Evolutionary conservation across 768 basidiomycete genomes (phyloP).

Genomic region (Heimioporus sp.): DNA sequence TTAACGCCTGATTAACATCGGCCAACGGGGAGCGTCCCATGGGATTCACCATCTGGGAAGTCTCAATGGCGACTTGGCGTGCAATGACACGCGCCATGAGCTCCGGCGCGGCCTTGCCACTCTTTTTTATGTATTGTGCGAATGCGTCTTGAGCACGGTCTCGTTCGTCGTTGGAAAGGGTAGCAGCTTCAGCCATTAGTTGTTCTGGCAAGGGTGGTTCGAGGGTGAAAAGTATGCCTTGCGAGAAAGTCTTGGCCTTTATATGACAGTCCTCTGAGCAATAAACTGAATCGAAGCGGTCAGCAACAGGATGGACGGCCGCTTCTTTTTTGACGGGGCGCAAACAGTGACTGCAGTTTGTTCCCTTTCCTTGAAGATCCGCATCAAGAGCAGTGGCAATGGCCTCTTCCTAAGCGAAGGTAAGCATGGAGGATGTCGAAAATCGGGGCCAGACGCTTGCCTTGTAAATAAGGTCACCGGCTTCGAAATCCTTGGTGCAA

Average conservation of each 20-base stretch:
- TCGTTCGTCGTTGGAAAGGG: constrained; percentile 42
- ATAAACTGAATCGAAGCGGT: constrained; percentile 59
- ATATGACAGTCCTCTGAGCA: constrained; percentile 70
- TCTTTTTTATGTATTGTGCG: constrained; percentile 51
- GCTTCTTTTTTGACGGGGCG: constrained; percentile 49
- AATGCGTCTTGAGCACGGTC: constrained; percentile 60
- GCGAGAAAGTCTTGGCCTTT: constrained; percentile 55
- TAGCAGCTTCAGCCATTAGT: constrained; percentile 31
- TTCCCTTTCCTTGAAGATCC: constrained; percentile 66
- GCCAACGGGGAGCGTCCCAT: constrained; percentile 11
- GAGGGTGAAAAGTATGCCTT: constrained; percentile 68
- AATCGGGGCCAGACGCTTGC: constrained; percentile 31
- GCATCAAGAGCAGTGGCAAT: constrained; percentile 68
- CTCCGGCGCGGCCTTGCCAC: constrained; percentile 44
- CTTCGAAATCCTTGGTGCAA: constrained; percentile 61
- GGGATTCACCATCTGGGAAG: constrained; percentile 47
- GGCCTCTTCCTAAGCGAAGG: constrained; percentile 60
- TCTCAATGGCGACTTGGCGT: constrained; percentile 66
- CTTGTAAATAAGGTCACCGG: constrained; percentile 78
- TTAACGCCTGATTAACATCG: constrained; percentile 22
- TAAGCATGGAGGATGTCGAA: neutral
- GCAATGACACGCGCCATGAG: constrained; percentile 73
- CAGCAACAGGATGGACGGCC: constrained; percentile 44
- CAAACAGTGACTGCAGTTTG: constrained; percentile 74
- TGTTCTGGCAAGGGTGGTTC: constrained; percentile 57